These are phyloP conservation scores for Penium margaritaceum DNA, from an alignment of 139 green algal species.

Conservation along the genomic window DNA sequence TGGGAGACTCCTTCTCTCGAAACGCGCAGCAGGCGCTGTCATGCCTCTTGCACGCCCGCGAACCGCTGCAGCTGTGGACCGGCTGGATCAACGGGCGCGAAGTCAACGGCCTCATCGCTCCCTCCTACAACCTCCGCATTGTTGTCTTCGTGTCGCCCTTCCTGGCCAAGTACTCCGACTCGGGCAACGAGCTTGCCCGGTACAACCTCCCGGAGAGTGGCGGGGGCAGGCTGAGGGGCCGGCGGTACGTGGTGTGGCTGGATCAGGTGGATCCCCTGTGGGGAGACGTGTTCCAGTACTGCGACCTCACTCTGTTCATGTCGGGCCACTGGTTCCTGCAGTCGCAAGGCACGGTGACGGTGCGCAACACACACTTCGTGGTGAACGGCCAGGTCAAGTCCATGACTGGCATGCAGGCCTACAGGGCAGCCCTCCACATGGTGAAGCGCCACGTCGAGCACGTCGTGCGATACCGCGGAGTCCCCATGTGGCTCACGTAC, in stretches of 20 bases:
- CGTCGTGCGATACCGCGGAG: slow-evolving; percentile 11
- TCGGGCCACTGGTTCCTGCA: slow-evolving; percentile 34
- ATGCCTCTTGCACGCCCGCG: slow-evolving; percentile 4
- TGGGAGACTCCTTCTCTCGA: slow-evolving; percentile 31
- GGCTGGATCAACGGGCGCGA: not conserved
- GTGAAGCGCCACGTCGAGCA: slow-evolving; percentile 12
- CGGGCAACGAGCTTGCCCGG: not conserved
- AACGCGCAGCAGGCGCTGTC: slow-evolving; percentile 18
- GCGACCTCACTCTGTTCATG: slow-evolving; percentile 36
- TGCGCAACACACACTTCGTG: slow-evolving; percentile 19
- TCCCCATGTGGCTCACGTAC: slow-evolving; percentile 39
- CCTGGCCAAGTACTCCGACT: slow-evolving; percentile 22
- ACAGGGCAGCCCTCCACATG: slow-evolving; percentile 1
- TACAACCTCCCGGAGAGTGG: not conserved
- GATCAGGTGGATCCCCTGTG: slow-evolving; percentile 17
- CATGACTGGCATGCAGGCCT: not conserved
- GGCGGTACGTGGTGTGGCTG: slow-evolving; percentile 24
- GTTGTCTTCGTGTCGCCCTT: slow-evolving; percentile 19
- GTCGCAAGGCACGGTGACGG: slow-evolving; percentile 5
- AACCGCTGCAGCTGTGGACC: not conserved
- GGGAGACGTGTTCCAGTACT: not conserved
- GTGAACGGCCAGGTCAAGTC: not conserved
- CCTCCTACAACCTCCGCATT: slow-evolving; percentile 10
- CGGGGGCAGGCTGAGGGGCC: no score
- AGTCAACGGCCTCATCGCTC: slow-evolving; percentile 10